Base-by-base conservation (phyloP, 805 yeast species). In the Jamesozyma rosinii region DNA sequence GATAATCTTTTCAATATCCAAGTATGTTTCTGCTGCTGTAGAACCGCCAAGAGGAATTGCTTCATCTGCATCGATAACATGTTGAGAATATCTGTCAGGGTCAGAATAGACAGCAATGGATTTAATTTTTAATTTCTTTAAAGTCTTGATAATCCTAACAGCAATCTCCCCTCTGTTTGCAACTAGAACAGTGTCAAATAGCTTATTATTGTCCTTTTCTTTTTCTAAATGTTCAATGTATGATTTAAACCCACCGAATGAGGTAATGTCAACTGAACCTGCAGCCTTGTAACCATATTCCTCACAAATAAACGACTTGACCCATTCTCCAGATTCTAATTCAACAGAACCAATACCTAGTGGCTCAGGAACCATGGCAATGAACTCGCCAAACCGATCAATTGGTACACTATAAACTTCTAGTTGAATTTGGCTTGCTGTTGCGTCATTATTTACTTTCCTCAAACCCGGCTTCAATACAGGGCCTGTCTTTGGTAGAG, bases 81-180 rank as follows among this genome's bases (percentile, higher is more conserved):
- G 98, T 56, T 81, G 79, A 9, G 97, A 81, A 55, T 85, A 86
- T 56, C 82, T 76, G 61, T 90, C 98, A 3, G 86, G 83, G 57
- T 88, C 94, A 13, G 97, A 85, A 65, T 83, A 92, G 37, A 90
- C 82, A 5, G 97, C 92, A 52, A 90, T 81, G 1, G 96, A 70
- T 50, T 71, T 74, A 54, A 92, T 85, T 3, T 78, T 78, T 50
- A 92, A 62, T 62, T 81, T 82, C 64, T 84, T 85, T 59, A 90
- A 70, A 17, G 98, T 89, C 59, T 76, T 82, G 58, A 90, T 87
- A 53, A 92, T 87, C 57, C 98, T 73, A 26, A 89, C 97, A 2
- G 98, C 97, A 56, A 90, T 90, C 67, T 90, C 98, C 62, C 97
- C 97, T 67, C 98, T 77, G 70, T 90, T 90, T 34, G 97, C 97